These are phyloP conservation scores for Cerrena zonata DNA, from an alignment of 1,284 basidiomycete species.

Conservation along the genomic window DNA sequence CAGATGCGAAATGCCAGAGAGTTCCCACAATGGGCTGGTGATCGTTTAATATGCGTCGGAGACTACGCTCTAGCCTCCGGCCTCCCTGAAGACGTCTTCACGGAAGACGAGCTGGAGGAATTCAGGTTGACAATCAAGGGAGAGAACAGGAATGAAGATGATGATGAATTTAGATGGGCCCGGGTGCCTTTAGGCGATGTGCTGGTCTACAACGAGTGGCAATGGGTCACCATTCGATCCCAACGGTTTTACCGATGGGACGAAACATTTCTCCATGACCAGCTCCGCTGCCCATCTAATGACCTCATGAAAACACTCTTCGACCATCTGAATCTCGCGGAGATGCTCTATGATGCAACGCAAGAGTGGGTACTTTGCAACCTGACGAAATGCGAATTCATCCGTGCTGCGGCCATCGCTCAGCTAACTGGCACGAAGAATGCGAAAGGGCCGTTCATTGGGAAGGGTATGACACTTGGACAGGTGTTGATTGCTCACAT, in stretches of 20 bases:
- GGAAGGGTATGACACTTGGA: neutral
- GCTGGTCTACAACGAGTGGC: neutral
- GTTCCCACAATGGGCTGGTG: conserved; percentile 5
- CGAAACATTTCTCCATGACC: neutral
- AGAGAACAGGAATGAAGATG: neutral
- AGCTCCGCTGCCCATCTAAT: neutral
- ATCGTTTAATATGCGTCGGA: conserved; percentile 16
- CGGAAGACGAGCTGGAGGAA: conserved; percentile 3
- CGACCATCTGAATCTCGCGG: neutral
- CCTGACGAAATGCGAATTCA: conserved; percentile 11
- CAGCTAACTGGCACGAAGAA: conserved; percentile 1
- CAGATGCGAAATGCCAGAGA: neutral
- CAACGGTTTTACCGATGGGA: neutral
- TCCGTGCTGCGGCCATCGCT: conserved; percentile 1
- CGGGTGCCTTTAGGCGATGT: neutral
- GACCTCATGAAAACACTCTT: neutral
- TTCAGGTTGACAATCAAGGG: neutral
- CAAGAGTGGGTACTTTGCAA: conserved; percentile 11
- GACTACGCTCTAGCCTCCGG: conserved; percentile 3
- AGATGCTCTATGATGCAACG: too few relatives aligned
- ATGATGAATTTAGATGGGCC: neutral
- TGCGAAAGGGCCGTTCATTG: neutral
- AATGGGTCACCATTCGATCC: neutral
- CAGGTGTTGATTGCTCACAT: neutral
- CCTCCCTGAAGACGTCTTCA: conserved; percentile 12